phyloP scores from a whole-genome alignment of 371 early-diverging fungal genomes.

The Mucor lusitanicus region DNA sequence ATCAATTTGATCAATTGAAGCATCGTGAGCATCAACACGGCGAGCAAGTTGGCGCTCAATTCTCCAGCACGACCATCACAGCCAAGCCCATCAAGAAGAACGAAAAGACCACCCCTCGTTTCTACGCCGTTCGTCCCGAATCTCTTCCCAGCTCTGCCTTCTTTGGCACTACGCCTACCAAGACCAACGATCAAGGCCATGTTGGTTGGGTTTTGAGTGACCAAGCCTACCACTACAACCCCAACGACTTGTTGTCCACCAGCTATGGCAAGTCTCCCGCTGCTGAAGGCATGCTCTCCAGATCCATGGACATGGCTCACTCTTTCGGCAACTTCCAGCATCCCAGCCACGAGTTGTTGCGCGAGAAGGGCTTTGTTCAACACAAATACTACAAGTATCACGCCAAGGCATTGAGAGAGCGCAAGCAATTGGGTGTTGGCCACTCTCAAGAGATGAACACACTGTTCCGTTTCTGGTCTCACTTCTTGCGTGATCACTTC shows the following conservation, averaged over 20 bases:
- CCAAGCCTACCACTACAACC: slow-evolving; percentile 53
- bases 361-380: slow-evolving; percentile 95
- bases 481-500: slow-evolving; percentile 94
- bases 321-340: slow-evolving; percentile 91
- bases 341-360: slow-evolving; percentile 90
- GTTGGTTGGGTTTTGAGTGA: slow-evolving; percentile 88
- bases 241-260: slow-evolving; percentile 45
- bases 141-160: slow-evolving; percentile 54
- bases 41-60: slow-evolving; percentile 26
- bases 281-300: slow-evolving; percentile 29
- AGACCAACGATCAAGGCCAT: slow-evolving; percentile 71
- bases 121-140: slow-evolving; percentile 65
- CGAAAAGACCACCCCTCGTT: slow-evolving; percentile 57
- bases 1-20: slow-evolving; percentile 61
- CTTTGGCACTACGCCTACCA: slow-evolving; percentile 44
- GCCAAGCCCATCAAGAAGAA: slow-evolving; percentile 39
- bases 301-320: slow-evolving; percentile 58
- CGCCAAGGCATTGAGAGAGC: slow-evolving; percentile 91
- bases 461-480: slow-evolving; percentile 97
- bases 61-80: slow-evolving; percentile 25
- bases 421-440: slow-evolving; percentile 89
- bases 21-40: slow-evolving; percentile 20
- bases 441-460: slow-evolving; percentile 98
- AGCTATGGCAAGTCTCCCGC: slow-evolving; percentile 48
- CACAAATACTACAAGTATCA: slow-evolving; percentile 96